Base-by-base conservation (phyloP, 495 filamentous ascomycete genomes). In the Daldinia loculata region DNA sequence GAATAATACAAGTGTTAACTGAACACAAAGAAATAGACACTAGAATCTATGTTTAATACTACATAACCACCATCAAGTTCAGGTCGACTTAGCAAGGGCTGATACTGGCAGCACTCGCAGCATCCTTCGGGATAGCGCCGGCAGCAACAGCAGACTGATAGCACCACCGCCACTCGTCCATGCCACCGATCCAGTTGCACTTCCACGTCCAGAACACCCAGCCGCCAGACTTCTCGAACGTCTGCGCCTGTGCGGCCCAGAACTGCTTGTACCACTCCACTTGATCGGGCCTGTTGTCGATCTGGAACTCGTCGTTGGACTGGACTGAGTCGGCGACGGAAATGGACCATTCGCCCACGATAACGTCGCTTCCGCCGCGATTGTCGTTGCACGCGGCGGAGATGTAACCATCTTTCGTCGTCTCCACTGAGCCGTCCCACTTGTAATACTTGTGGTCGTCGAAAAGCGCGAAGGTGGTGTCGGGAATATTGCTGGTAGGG, bases 131-230 rank as follows among this genome's bases (percentile, higher is more conserved):
- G 55, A 89, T 85, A 26, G 83, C 81, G 15, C 84, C 82, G 0
- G 80, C 84, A 17, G 78, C 76, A 7, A 86, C 83, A 7, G 83
- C 85, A 66, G 81, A 79, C 63, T 84, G 70, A 72, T 90, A 90
- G 34, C 82, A 82, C 87, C 88, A 90, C 27, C 88, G 77, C 75
- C 82, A 89, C 75, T 90, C 88, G 22, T 84, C 80, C 56, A 85
- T 75, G 61, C 86, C 77, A 11, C 78, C 72, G 61, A 75, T 75
- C 70, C 70, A 75, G 60, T 75, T 75, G 62, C 72, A 75, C 79
- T 89, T 91, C 89, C 89, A 90, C 11, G 80, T 80, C 89, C 88
- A 91, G 74, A 88, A 90, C 3, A 89, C 70, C 88, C 89, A 90
- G 0, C 89, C 89, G 11, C 78, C 77, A 48, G 83, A 81, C 72